These are phyloP conservation scores for Astrocystis sublimbata DNA, from an alignment of 495 filamentous ascomycete genomes.

Conservation along the genomic window DNA sequence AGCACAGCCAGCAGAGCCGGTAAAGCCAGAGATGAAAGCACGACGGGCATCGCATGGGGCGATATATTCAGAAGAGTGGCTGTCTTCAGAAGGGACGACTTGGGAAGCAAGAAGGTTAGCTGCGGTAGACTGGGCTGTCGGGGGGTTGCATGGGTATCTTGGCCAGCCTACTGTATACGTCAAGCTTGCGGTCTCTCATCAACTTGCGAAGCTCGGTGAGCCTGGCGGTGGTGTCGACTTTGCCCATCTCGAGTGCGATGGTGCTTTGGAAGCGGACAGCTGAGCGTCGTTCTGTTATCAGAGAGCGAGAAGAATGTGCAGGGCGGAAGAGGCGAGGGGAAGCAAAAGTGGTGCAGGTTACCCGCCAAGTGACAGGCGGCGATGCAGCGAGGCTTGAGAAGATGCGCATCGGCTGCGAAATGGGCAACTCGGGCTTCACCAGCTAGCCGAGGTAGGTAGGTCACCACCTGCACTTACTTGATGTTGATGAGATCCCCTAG, in stretches of 20 bases:
- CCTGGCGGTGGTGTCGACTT: slow-evolving; percentile 77
- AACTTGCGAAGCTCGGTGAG: slow-evolving; percentile 75
- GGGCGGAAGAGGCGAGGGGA: background rate
- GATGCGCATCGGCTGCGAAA: slow-evolving; percentile 24
- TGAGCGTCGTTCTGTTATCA: slow-evolving; percentile 1
- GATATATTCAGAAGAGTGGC: slow-evolving; percentile 97
- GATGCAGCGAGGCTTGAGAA: slow-evolving; percentile 15
- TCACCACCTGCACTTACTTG: background rate
- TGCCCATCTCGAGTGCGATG: slow-evolving; percentile 69
- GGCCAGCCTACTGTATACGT: slow-evolving; percentile 82
- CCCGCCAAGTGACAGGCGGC: slow-evolving; percentile 22
- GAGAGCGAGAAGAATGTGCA: background rate
- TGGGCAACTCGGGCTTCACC: too few relatives aligned
- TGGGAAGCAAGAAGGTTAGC: slow-evolving; percentile 21
- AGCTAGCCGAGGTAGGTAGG: too few relatives aligned
- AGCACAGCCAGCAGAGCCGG: slow-evolving; percentile 91
- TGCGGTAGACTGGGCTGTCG: slow-evolving; percentile 6
- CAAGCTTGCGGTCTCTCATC: slow-evolving; percentile 85
- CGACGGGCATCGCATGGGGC: slow-evolving; percentile 89
- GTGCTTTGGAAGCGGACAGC: slow-evolving; percentile 25
- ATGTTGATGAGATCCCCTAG: background rate
- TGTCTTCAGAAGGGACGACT: slow-evolving; percentile 98
- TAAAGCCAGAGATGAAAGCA: slow-evolving; percentile 92
- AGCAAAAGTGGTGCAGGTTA: slow-evolving; percentile 12
- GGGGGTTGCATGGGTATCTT: slow-evolving; percentile 12